Conservation (phyloP, 345 rosid species). For the Kandelia obovata region DNA sequence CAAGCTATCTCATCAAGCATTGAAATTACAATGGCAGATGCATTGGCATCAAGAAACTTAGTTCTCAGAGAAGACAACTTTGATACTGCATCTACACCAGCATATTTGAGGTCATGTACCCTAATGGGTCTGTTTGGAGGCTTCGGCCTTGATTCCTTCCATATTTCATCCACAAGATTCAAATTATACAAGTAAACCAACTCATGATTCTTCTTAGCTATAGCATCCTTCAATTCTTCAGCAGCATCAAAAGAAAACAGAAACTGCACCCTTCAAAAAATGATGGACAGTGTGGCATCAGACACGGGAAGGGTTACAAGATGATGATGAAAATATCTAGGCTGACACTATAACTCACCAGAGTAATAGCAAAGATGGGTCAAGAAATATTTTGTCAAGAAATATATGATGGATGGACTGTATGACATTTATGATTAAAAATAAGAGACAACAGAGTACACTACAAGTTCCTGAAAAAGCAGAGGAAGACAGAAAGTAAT, state of each 20-base stretch:
- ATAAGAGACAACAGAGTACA: background rate
- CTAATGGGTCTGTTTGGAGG: conserved; percentile 74
- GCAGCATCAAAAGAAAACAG: conserved; percentile 93
- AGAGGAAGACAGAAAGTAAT: background rate
- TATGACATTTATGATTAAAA: too few relatives aligned
- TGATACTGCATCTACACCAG: conserved; percentile 74
- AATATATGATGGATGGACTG: background rate
- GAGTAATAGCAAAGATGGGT: background rate
- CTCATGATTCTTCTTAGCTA: conserved; percentile 73
- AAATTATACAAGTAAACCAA: conserved; percentile 67
- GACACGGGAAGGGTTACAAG: conserved; percentile 17
- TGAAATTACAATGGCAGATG: conserved; percentile 80
- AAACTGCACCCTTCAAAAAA: conserved; percentile 92
- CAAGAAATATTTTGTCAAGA: background rate
- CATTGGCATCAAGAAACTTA: conserved; percentile 58
- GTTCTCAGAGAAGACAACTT: conserved; percentile 68
- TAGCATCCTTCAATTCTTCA: conserved; percentile 80
- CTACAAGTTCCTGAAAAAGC: background rate
- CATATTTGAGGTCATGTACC: conserved; percentile 80
- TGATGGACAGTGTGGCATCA: conserved; percentile 41
- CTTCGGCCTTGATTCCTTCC: conserved; percentile 84
- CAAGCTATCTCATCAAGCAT: conserved; percentile 98
- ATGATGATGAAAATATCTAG: background rate
- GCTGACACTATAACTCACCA: background rate
- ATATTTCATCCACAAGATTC: conserved; percentile 82